A percentile compares a stretch with the other conserved stretches of the same genome.
These are phyloP conservation scores for Linum usitatissimum DNA, from an alignment of 345 rosid genomes.

Conservation along the genomic window DNA sequence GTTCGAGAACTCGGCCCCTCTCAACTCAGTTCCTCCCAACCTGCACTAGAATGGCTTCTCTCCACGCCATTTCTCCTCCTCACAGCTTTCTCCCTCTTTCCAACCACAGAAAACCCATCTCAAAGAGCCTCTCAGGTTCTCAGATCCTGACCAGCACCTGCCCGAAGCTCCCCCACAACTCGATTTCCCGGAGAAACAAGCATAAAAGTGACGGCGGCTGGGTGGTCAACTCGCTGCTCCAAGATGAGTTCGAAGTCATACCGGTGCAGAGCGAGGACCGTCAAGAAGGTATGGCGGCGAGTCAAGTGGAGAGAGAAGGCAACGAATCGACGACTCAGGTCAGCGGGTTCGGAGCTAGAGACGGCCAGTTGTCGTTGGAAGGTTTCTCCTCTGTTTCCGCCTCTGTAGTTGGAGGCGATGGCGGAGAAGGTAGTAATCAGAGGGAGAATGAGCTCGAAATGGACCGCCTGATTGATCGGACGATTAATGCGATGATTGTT, in stretches of 20 bases:
- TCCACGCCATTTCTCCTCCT: conserved; percentile 50
- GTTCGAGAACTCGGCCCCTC: conserved; percentile 22
- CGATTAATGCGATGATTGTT: conserved; percentile 65
- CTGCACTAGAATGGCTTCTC: conserved; percentile 49
- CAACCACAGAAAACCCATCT: conserved; percentile 28
- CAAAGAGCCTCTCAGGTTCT: conserved; percentile 16
- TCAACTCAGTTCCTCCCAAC: conserved; percentile 25
- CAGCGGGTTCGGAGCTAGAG: conserved; percentile 49
- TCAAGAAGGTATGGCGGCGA: conserved; percentile 43
- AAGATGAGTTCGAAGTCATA: conserved; percentile 49
- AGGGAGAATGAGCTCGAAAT: conserved; percentile 27
- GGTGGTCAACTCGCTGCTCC: conserved; percentile 30
- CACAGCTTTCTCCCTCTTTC: conserved; percentile 42
- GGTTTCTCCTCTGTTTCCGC: conserved; percentile 50
- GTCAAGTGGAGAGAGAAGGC: conserved; percentile 38
- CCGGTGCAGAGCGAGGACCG: conserved; percentile 58
- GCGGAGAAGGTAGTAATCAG: background rate
- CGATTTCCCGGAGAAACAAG: conserved; percentile 29
- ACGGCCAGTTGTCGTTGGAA: conserved; percentile 61
- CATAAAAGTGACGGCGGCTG: conserved; percentile 21
- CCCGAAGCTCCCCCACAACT: conserved; percentile 23
- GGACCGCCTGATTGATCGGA: conserved; percentile 54
- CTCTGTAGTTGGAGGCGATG: conserved; percentile 18
- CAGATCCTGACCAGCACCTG: conserved; percentile 3
- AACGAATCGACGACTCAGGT: conserved; percentile 40